Evolutionary conservation across 2,329 filamentous ascomycete species (phyloP).

Genomic region (Phaeosphaeria sp.): DNA sequence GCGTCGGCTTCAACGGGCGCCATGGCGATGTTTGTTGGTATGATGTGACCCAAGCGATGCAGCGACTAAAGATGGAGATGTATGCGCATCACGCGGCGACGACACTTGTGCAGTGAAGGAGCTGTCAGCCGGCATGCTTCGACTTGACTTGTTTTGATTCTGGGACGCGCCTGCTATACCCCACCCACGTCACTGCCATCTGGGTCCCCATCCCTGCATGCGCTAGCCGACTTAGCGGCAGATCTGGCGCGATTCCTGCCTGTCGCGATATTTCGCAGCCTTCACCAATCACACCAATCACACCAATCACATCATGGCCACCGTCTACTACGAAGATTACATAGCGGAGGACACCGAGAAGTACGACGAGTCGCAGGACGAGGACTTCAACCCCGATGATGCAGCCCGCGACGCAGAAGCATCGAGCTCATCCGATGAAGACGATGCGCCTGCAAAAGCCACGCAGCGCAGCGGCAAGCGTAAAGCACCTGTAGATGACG

Average conservation of each 20-base stretch:
- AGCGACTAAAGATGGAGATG: constrained; percentile 7
- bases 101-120: constrained; percentile 3
- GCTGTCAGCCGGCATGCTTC: constrained; percentile 4
- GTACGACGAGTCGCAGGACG: constrained; percentile 70
- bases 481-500: constrained; percentile 38
- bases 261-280: neutral
- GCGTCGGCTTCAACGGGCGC: constrained; percentile 43
- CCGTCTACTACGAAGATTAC: constrained; percentile 36
- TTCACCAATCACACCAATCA: constrained; percentile 6
- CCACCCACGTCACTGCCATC: constrained; percentile 32
- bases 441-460: constrained; percentile 31
- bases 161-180: constrained; percentile 28
- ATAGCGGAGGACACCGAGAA: constrained; percentile 45
- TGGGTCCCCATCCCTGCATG: constrained; percentile 13
- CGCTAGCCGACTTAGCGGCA: constrained; percentile 25
- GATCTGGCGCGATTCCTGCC: constrained; percentile 22
- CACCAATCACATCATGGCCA: constrained; percentile 29
- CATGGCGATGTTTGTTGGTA: constrained; percentile 27
- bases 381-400: constrained; percentile 77
- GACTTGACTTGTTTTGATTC: constrained; percentile 31
- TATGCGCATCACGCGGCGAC: constrained; percentile 21
- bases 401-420: constrained; percentile 55
- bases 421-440: constrained; percentile 57
- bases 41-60: neutral
- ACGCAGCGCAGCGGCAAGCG: constrained; percentile 36